phyloP scores from a whole-genome alignment of 306 rosid species.

The Myrica gale region DNA sequence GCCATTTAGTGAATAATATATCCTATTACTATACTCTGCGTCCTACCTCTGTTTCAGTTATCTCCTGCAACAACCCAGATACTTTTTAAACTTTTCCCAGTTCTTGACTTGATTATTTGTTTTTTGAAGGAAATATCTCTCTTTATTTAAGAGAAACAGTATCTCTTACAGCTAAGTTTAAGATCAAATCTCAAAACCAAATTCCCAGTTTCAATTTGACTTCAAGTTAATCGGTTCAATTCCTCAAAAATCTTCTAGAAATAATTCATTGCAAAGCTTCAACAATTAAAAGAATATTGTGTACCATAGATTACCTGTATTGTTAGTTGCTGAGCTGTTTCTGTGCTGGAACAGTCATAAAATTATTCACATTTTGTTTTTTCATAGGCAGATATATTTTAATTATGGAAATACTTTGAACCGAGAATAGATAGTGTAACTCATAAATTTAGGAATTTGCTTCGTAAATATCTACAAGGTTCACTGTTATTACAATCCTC shows the following conservation, averaged over 20 bases:
- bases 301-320: no score
- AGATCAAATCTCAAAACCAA: conserved; percentile 8
- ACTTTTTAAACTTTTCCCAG: neutral
- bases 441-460: neutral
- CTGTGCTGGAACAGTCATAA: no score
- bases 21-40: no score
- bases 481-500: conserved; percentile 2
- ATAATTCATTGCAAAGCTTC: neutral
- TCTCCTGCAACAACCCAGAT: neutral
- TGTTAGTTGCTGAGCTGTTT: no score
- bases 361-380: no score
- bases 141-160: neutral
- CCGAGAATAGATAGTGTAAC: neutral
- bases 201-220: neutral
- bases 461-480: neutral
- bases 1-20: no score
- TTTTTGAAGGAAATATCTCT: neutral
- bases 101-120: neutral
- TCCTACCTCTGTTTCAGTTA: neutral
- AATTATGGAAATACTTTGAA: neutral
- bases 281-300: neutral
- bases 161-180: conserved; percentile 5
- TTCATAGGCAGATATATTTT: no score
- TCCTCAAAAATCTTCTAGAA: neutral
- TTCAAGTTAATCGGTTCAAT: neutral